Evolutionary conservation across 2,329 filamentous ascomycete species (phyloP).

Genomic region (Aureobasidium sp.): DNA sequence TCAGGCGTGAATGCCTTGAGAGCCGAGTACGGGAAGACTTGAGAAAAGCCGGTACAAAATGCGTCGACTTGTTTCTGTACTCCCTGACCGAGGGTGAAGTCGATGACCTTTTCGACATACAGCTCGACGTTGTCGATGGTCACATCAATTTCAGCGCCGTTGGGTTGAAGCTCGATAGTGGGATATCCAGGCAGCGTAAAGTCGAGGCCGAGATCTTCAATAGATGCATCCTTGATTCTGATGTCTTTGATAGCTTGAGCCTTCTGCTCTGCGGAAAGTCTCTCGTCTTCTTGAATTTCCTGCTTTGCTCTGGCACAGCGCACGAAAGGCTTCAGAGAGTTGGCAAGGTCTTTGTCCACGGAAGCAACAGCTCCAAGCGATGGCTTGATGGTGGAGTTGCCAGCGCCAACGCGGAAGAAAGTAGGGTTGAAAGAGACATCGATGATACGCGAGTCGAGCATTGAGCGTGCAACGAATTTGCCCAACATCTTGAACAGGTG

Average conservation of each 20-base stretch:
- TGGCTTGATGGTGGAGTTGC: slow-evolving; percentile 57
- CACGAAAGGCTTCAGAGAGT: slow-evolving; percentile 78
- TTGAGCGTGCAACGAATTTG: slow-evolving; percentile 94
- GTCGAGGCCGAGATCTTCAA: slow-evolving; percentile 85
- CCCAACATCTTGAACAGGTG: slow-evolving; percentile 88
- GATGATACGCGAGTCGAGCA: slow-evolving; percentile 97
- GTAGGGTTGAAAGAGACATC: slow-evolving; percentile 96
- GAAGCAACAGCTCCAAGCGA: slow-evolving; percentile 83
- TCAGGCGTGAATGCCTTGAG: slow-evolving; percentile 89
- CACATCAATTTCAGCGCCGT: slow-evolving; percentile 65
- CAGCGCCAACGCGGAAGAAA: slow-evolving; percentile 89
- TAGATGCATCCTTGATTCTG: slow-evolving; percentile 61
- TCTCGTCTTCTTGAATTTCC: slow-evolving; percentile 63
- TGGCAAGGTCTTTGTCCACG: slow-evolving; percentile 78
- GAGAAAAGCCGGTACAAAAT: slow-evolving; percentile 83
- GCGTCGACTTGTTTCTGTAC: slow-evolving; percentile 84
- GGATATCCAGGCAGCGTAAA: slow-evolving; percentile 92
- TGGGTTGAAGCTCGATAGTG: slow-evolving; percentile 67
- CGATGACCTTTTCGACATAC: slow-evolving; percentile 83
- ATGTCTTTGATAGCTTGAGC: slow-evolving; percentile 59
- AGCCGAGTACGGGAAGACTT: slow-evolving; percentile 92
- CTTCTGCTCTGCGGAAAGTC: slow-evolving; percentile 61
- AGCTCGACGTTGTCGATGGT: slow-evolving; percentile 84
- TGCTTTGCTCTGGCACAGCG: slow-evolving; percentile 78
- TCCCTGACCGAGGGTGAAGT: slow-evolving; percentile 81